Evolutionary conservation across 176 grass and related monocot genomes (phyloP), one percentile per base, ranked within the genome.

Genomic region (Zea luxurians): DNA sequence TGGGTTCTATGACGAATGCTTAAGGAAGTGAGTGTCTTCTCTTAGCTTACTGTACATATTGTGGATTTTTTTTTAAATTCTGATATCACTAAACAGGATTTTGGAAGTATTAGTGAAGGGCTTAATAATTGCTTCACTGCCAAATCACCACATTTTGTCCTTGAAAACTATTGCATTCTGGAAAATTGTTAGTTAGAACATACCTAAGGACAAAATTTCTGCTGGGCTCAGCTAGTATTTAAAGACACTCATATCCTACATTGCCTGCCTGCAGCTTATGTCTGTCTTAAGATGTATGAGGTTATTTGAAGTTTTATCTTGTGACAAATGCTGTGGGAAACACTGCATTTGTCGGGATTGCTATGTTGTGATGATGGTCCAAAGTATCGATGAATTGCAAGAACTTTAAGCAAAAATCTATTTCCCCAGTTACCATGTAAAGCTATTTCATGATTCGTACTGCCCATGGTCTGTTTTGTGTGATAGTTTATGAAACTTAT

Each of bases 1-100:
- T 85, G 95, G 95, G 79, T 98, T 98, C 75, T 98, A 98, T 34
- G 95, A 98, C 0, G 95, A 98, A 82, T 98, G 95, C 73, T 87
- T 98, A 83, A 86, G 95, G 74, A 98, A 98, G 95, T 98, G 83
- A 94, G 91, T 85, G 18, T 35, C 16, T 76, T 73, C 52, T 16
- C 37, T 54, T 76, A n/a, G 38, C 17, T 82, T 87, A 17, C n/a
- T 27, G 27, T 27, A 27, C 27, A 27, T 27, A 27, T 27, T 27
- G 27, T 27, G 27, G 27, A 27, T 27, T 62, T 77, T 37, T 77
- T 37, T 17, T 4, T 18, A 53, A 64, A 9, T 66, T 13, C 44
- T 47, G 12, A 49, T 40, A 52, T 10, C 59, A 77, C 60, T 4
- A 38, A 13, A 35, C 10, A 66, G 0, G 36, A 52, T 40, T 50